A percentile compares a stretch with the other conserved stretches of the same genome.
Conservation (phyloP, 108 stramenopile genomes). For the Conticribra guillardii region DNA sequence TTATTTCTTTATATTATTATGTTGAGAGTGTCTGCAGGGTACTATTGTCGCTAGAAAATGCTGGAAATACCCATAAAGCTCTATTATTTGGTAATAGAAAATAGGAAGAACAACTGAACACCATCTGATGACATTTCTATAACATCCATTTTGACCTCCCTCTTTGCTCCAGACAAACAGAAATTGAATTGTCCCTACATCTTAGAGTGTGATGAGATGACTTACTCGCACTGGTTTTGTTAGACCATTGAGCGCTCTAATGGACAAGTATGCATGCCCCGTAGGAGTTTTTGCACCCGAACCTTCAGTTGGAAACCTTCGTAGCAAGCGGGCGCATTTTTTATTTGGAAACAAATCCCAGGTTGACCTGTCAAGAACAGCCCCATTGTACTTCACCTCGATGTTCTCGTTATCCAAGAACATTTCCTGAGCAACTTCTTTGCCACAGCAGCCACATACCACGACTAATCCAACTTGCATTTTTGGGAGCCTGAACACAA, state of each 20-base stretch:
- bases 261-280: slow-evolving; percentile 37
- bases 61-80: too few species aligned
- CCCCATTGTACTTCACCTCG: slow-evolving; percentile 33
- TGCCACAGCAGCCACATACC: slow-evolving; percentile 38
- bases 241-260: slow-evolving; percentile 29
- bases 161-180: too few species aligned
- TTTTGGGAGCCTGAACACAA: slow-evolving; percentile 55
- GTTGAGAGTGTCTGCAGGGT: too few species aligned
- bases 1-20: too few species aligned
- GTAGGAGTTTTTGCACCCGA: slow-evolving; percentile 30
- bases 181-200: too few species aligned
- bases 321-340: slow-evolving; percentile 38
- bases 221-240: slow-evolving; percentile 35
- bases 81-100: too few species aligned
- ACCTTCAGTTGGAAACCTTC: slow-evolving; percentile 41
- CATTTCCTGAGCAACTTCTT: slow-evolving; percentile 24
- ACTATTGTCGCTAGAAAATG: too few species aligned
- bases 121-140: too few species aligned
- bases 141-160: too few species aligned
- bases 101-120: too few species aligned
- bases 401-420: slow-evolving; percentile 40
- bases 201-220: slow-evolving; percentile 46
- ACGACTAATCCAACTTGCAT: slow-evolving; percentile 51
- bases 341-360: slow-evolving; percentile 37
- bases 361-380: slow-evolving; percentile 14